A percentile compares a stretch with the other conserved stretches of the same genome.
phyloP scores from a whole-genome alignment of 352 stramenopile genomes.

The Aphanomyces cochlioides region DNA sequence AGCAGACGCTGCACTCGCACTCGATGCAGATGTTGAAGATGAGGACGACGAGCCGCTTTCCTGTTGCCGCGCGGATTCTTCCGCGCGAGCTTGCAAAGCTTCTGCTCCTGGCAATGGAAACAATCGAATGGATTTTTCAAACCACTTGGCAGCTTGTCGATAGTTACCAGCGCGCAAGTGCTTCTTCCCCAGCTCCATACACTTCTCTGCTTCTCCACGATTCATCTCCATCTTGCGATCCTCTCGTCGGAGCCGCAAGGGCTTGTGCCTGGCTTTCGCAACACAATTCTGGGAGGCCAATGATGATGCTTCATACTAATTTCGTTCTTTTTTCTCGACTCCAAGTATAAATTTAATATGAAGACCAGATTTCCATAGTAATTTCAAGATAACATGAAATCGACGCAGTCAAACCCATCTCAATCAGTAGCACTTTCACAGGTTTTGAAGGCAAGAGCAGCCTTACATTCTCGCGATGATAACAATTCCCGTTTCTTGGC shows the following conservation, averaged over 20 bases:
- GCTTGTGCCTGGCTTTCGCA: constrained; percentile 6
- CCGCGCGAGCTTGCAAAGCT: constrained; percentile 67
- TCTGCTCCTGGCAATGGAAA: constrained; percentile 84
- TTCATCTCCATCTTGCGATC: constrained; percentile 83
- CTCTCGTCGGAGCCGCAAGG: constrained; percentile 7
- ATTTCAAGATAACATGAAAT: too few species aligned
- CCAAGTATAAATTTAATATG: too few species aligned
- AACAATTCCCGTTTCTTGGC: too few species aligned
- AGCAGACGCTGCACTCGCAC: constrained; percentile 18
- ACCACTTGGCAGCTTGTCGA: constrained; percentile 88
- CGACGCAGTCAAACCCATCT: too few species aligned
- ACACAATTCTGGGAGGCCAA: constrained; percentile 13
- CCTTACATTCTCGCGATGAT: too few species aligned
- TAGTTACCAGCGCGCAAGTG: constrained; percentile 81
- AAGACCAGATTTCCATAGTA: too few species aligned
- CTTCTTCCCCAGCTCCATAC: constrained; percentile 86
- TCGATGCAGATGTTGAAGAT: neutral
- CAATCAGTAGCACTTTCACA: too few species aligned
- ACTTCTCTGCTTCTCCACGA: constrained; percentile 89
- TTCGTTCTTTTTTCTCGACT: neutral
- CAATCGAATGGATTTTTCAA: constrained; percentile 88
- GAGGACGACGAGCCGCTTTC: constrained; percentile 5
- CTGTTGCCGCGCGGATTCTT: constrained; percentile 35
- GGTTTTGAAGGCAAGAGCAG: too few species aligned
- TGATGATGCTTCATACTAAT: constrained; percentile 24